Percentiles rank a stretch among this genome's conserved stretches.
Evolutionary conservation across 1,284 basidiomycete genomes (phyloP).

Genomic region (Tylopilus orsonianus): DNA sequence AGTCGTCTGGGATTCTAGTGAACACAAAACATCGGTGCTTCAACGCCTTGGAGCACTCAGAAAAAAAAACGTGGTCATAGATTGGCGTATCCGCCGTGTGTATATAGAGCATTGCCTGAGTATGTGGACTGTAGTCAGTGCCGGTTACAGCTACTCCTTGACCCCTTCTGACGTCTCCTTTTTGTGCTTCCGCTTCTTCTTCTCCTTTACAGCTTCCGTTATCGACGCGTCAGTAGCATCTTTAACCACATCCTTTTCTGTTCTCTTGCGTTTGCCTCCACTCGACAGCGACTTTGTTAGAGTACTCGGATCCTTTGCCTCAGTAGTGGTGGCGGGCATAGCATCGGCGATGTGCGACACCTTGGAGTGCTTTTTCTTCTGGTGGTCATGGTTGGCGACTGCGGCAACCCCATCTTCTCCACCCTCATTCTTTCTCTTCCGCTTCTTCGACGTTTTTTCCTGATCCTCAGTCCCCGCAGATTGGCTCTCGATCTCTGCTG

Average conservation of each 20-base stretch:
- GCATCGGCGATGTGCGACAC: background rate
- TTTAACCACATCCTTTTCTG: conserved; percentile 5
- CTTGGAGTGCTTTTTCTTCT: conserved; percentile 30
- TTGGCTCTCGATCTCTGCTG: background rate
- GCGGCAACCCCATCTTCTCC: conserved; percentile 4
- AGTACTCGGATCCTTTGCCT: conserved; percentile 2
- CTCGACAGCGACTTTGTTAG: background rate
- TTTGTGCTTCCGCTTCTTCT: conserved; percentile 29
- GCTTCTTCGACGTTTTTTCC: conserved; percentile 25
- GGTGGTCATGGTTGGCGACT: conserved; percentile 22
- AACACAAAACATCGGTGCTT: no score
- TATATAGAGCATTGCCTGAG: no score
- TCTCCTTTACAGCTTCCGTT: conserved; percentile 25
- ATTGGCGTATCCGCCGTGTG: no score
- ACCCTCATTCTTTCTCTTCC: conserved; percentile 17
- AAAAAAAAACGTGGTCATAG: no score
- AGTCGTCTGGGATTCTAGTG: no score
- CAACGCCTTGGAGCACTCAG: no score
- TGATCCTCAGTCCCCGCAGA: conserved; percentile 1
- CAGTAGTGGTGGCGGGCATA: background rate
- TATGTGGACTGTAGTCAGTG: no score
- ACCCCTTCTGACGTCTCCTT: conserved; percentile 3
- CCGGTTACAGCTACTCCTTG: conserved; percentile 11
- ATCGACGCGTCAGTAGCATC: background rate
- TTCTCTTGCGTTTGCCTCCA: conserved; percentile 24